phyloP scores from a whole-genome alignment of 139 green algal genomes.

The Edaphochlamys debaryana region DNA sequence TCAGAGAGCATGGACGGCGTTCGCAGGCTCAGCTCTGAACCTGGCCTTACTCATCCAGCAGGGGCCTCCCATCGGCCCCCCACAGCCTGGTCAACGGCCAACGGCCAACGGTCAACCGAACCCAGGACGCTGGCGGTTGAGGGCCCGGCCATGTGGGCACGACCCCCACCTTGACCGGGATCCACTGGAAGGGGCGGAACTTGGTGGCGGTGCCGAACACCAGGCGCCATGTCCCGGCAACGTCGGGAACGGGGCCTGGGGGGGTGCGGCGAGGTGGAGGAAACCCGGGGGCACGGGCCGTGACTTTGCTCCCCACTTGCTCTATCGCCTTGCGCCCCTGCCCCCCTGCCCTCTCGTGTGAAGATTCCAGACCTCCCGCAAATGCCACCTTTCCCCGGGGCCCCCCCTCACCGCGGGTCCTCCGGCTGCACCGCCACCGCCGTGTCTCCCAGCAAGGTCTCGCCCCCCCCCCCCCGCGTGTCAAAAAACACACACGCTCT shows the following conservation, averaged over 20 bases:
- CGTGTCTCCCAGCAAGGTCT: conserved; percentile 98
- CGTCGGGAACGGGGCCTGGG: conserved; percentile 29
- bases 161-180: conserved; percentile 46
- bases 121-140: no score
- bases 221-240: conserved; percentile 46
- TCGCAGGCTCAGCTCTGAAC: no score
- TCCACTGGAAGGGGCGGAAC: conserved; percentile 51
- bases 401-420: conserved; percentile 92
- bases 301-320: not conserved
- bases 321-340: not conserved
- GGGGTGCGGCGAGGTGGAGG: not conserved
- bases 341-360: not conserved
- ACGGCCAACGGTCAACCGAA: no score
- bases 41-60: no score
- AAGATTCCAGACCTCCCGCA: not conserved
- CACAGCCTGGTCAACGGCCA: no score
- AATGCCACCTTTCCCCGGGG: no score
- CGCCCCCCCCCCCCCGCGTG: no score
- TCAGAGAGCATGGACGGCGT: no score
- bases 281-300: not conserved
- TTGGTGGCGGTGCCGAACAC: conserved; percentile 55
- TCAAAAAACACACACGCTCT: no score
- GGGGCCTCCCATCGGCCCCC: no score
- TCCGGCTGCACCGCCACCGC: conserved; percentile 97
- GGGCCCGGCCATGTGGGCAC: no score